Conservation (phyloP, 768 basidiomycete species). For the Tylopilus cervinicoccineus region DNA sequence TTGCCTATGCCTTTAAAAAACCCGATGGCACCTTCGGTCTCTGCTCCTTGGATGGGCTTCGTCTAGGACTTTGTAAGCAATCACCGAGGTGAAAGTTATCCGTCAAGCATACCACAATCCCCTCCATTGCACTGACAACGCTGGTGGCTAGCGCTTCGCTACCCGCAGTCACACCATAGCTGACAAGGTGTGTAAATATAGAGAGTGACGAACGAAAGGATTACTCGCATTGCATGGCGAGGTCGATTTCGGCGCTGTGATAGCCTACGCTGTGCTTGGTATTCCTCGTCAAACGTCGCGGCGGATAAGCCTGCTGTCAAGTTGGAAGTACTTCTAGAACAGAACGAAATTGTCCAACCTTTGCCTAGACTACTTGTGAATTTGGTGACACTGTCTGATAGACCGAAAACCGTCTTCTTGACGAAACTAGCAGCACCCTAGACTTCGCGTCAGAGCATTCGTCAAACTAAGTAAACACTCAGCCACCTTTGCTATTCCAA, state of each 20-base stretch:
- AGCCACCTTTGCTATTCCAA: slow-evolving; percentile 86
- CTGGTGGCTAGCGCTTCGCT: slow-evolving; percentile 93
- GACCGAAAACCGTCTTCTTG: slow-evolving; percentile 97
- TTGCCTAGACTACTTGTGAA: slow-evolving; percentile 97
- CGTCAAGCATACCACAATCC: slow-evolving; percentile 66
- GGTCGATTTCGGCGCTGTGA: slow-evolving; percentile 91
- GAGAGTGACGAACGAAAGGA: background rate
- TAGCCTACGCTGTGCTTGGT: slow-evolving; percentile 84
- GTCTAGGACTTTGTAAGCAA: slow-evolving; percentile 47
- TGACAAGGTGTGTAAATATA: slow-evolving; percentile 24
- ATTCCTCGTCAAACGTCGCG: slow-evolving; percentile 95
- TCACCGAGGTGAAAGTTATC: background rate
- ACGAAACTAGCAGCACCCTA: slow-evolving; percentile 97
- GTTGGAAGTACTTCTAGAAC: background rate
- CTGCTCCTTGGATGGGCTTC: slow-evolving; percentile 96
- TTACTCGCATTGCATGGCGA: slow-evolving; percentile 80
- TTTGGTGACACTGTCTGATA: slow-evolving; percentile 96
- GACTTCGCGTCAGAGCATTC: slow-evolving; percentile 10
- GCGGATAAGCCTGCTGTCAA: slow-evolving; percentile 77
- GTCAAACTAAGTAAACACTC: background rate
- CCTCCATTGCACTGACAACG: slow-evolving; percentile 93
- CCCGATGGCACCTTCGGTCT: slow-evolving; percentile 87
- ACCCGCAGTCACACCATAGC: slow-evolving; percentile 94
- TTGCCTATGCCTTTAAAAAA: slow-evolving; percentile 99
- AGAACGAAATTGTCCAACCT: slow-evolving; percentile 42